Base-by-base conservation (phyloP, 1,284 basidiomycete species). In the Peniophora sp. region DNA sequence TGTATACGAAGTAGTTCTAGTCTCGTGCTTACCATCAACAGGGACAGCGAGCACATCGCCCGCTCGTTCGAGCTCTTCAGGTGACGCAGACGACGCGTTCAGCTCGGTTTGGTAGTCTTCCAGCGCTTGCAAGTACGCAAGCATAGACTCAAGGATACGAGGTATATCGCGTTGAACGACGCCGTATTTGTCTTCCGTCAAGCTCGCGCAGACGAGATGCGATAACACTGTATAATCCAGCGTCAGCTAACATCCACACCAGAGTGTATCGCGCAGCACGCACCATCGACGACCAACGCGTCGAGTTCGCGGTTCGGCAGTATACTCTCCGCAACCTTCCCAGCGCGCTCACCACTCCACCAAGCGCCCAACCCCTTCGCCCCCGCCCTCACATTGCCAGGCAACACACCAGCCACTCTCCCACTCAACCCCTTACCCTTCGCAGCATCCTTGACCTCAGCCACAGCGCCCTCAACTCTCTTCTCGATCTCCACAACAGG, bases 131-230 rank as follows among this genome's bases (percentile, higher is more conserved):
- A 89, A 73, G 68, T 84, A 89, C 2, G 76, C 74, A 16, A 86
- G 61, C 57, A 92, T 69, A 0, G 84, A 84, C 64, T 92, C 90
- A 9, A 94, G 65, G 20, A 90, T 81, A 50, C 79, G 79, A 0
- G 90, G 87, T 23, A 91, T 89, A 61, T 92, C 88, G 5, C 85
- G 73, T 62, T 93, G 91, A 6, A 91, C 87, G 45, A 85, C 78
- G 11, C 91, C 91, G 59, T 86, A 92, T 23, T 77, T 73, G 65
- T 94, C 91, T 64, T 92, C 90, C 1, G 72, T 71, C 27, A 92
- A 67, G 5, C 90, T 92, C 1, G 81, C 79, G 52, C 82, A 83
- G 3, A 79, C 71, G n/a, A 92, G 70, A 47, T 77, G 74, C 0
- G 84, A 78, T 1, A 93, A 69, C 5, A 81, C 91, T 92, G 58